Evolutionary conservation across 1,284 basidiomycete genomes (phyloP).

Genomic region (Cryptococcus sp.): DNA sequence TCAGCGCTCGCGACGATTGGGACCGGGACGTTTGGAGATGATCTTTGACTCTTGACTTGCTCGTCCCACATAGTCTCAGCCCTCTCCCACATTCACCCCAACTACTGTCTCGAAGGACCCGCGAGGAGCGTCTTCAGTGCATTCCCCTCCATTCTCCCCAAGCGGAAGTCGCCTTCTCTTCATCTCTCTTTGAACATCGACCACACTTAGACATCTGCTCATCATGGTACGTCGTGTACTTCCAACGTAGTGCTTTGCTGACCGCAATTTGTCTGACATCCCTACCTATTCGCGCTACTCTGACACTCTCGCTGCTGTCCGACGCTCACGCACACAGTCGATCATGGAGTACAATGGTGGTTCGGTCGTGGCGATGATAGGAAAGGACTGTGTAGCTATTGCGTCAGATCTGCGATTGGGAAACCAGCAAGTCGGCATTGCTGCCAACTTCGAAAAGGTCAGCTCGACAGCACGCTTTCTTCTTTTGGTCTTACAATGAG

Average conservation of each 20-base stretch:
- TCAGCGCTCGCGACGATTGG: no score
- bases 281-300: background rate
- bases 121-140: no score
- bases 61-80: no score
- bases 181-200: background rate
- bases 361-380: conserved; percentile 97
- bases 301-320: background rate
- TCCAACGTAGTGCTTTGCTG: no score
- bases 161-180: no score
- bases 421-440: conserved; percentile 82
- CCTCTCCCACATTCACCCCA: no score
- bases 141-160: no score
- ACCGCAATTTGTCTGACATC: background rate
- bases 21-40: no score
- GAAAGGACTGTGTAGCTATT: conserved; percentile 98
- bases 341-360: conserved; percentile 60
- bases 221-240: conserved; percentile 26
- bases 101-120: no score
- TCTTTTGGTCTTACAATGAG: background rate
- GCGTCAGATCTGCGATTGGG: conserved; percentile 91
- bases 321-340: conserved; percentile 24
- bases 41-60: no score
- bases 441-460: conserved; percentile 93
- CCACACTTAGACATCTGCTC: conserved; percentile 4
- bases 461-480: conserved; percentile 11